These are phyloP conservation scores for Russula vinacea DNA, from an alignment of 768 basidiomycete species.

Conservation along the genomic window DNA sequence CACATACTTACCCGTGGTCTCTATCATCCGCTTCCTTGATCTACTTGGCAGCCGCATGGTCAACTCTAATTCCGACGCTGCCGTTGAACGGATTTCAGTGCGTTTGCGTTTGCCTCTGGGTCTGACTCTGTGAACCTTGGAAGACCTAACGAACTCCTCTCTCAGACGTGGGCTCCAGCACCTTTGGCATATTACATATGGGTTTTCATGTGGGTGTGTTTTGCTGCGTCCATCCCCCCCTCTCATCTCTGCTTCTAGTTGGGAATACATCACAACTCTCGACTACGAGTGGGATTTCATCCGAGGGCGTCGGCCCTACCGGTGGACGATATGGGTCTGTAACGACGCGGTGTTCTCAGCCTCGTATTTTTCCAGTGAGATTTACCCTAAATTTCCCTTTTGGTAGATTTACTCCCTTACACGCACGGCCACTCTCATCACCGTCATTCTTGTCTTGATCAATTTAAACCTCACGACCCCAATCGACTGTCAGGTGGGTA, in stretches of 20 bases:
- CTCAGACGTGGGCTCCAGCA: not conserved
- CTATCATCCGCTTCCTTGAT: too few relatives aligned
- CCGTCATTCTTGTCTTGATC: not conserved
- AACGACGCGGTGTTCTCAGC: not conserved
- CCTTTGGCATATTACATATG: not conserved
- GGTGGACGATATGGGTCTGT: constrained; percentile 19
- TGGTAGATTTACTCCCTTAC: constrained; percentile 2
- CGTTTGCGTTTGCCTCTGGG: not conserved
- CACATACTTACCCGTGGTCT: too few relatives aligned
- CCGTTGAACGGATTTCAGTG: not conserved
- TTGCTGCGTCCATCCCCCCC: not conserved
- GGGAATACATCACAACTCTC: constrained; percentile 1
- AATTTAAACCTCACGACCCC: not conserved
- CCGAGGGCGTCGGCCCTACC: constrained; percentile 6
- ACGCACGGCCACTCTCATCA: not conserved
- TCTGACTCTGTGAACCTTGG: not conserved
- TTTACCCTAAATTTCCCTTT: not conserved
- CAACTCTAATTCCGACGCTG: too few relatives aligned
- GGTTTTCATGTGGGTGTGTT: not conserved
- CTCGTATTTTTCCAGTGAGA: too few relatives aligned
- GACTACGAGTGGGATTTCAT: not conserved
- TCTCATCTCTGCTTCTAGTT: not conserved
- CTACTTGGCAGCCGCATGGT: too few relatives aligned
- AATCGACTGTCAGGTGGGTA: constrained; percentile 1
- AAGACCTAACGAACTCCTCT: not conserved